A percentile compares a stretch with the other conserved stretches of the same genome.
These are phyloP conservation scores for Penicillium simplicissimum DNA, from an alignment of 495 filamentous ascomycete species.

Conservation along the genomic window DNA sequence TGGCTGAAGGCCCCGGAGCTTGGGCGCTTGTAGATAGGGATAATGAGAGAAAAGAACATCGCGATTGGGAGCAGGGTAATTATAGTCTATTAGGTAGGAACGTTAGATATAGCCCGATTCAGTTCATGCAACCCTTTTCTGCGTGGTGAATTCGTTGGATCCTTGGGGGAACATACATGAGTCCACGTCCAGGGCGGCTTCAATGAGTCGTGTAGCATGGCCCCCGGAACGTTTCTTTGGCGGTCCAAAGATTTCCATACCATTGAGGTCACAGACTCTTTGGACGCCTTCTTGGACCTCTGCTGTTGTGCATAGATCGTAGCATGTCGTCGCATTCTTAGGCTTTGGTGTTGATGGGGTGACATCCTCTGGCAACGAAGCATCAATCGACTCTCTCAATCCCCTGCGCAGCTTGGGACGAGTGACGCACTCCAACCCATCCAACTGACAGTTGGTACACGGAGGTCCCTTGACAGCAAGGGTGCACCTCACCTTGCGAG, in stretches of 20 bases:
- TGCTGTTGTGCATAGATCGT: background rate
- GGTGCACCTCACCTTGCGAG: slow-evolving; percentile 1
- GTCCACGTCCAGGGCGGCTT: background rate
- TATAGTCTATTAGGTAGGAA: background rate
- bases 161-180: background rate
- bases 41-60: background rate
- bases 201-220: background rate
- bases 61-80: background rate
- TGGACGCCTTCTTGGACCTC: background rate
- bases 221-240: background rate
- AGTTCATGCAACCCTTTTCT: background rate
- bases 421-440: background rate
- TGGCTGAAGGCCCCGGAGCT: background rate
- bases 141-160: background rate
- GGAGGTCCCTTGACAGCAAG: background rate
- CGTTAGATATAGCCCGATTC: background rate
- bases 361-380: background rate
- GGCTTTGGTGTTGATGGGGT: background rate
- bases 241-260: background rate
- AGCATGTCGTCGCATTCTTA: background rate
- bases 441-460: slow-evolving; percentile 3
- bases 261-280: background rate
- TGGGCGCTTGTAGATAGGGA: background rate
- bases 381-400: background rate
- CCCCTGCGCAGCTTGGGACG: background rate